A percentile compares a stretch with the other conserved stretches of the same genome.
Evolutionary conservation across 2,329 filamentous ascomycete species (phyloP).

Genomic region (Pezicula rhizophila): DNA sequence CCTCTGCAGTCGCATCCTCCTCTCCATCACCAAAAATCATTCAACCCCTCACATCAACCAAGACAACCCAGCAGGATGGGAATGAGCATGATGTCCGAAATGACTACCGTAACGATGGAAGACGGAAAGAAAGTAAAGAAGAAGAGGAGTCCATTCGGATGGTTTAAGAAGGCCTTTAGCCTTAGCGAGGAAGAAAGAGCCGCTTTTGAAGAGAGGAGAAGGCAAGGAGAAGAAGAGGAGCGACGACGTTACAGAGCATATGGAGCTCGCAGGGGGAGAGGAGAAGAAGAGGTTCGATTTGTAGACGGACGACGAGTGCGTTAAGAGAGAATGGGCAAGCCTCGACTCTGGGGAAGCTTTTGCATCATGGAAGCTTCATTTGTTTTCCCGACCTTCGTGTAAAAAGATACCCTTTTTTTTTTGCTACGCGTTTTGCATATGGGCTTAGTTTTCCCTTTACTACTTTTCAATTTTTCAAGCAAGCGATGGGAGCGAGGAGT

Average conservation of each 20-base stretch:
- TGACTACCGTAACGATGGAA: slow-evolving; percentile 33
- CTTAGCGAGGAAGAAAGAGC: slow-evolving; percentile 58
- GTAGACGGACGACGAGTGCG: not conserved
- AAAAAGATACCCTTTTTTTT: no score
- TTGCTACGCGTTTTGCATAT: no score
- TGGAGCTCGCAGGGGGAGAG: not conserved
- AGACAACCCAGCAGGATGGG: slow-evolving; percentile 21
- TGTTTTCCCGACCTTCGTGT: no score
- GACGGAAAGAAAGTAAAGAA: slow-evolving; percentile 46
- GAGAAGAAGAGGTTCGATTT: not conserved
- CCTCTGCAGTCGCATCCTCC: not conserved
- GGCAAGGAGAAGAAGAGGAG: slow-evolving; percentile 10
- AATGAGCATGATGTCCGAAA: slow-evolving; percentile 49
- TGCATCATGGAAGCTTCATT: no score
- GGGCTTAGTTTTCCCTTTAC: no score
- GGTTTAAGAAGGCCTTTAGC: slow-evolving; percentile 63
- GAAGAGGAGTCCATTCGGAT: slow-evolving; percentile 62
- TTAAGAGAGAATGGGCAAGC: not conserved
- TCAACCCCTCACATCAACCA: not conserved
- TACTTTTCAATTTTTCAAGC: no score
- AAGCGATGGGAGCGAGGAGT: no score
- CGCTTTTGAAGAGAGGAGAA: slow-evolving; percentile 50
- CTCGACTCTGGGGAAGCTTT: no score
- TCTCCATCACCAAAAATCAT: not conserved
- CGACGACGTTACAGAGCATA: slow-evolving; percentile 1